Evolutionary conservation across 371 early-diverging fungal genomes (phyloP), one percentile per base, ranked within the genome.

Genomic region (Circinella minor): DNA sequence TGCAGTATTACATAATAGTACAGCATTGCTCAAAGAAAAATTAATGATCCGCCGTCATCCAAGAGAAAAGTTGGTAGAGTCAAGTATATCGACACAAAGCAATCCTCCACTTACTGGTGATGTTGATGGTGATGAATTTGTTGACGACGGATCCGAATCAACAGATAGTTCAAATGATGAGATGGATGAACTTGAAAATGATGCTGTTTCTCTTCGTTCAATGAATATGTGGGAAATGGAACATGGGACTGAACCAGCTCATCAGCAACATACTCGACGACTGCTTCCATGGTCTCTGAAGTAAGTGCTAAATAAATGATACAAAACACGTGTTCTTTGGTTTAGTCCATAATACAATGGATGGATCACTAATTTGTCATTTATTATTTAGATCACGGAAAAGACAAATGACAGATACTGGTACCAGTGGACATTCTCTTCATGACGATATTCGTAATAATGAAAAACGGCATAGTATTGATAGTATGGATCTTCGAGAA

Each of bases 11-110:
- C 75, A 81, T 69, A 84, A 81, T 68, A 81, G 84, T 62, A 72
- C 72, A 15, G 84, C 81, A 4, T 54, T 84, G n/a, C 36, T 84
- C 7, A 84, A 80, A 55, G 84, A 84, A 63, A 84, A 84, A 17
- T 68, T 84, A 2, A 70, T 65, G 43, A 75, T 81, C 27, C 81
- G 84, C 7, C 74, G 84, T 9, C 84, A 81, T 61, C 75, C 73
- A 10, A 71, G 74, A 43, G 47, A 63, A 20, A 69, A 63, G 36
- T 39, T 66, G n/a, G 34, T 43, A 0, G 71, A 73, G 55, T 66
- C 77, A 3, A 66, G 20, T 37, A 39, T 70, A 0, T 71, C 73
- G 6, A 68, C 59, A 17, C 73, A 68, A 1, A 71, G 71, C 47
- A 66, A 37, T 4, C 55, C 62, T 48, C 55, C 55, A 48, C 11